Percentiles rank a stretch among this genome's conserved stretches.
These are phyloP conservation scores for Parasitella parasitica DNA, from an alignment of 371 early-diverging fungal species.

Conservation along the genomic window DNA sequence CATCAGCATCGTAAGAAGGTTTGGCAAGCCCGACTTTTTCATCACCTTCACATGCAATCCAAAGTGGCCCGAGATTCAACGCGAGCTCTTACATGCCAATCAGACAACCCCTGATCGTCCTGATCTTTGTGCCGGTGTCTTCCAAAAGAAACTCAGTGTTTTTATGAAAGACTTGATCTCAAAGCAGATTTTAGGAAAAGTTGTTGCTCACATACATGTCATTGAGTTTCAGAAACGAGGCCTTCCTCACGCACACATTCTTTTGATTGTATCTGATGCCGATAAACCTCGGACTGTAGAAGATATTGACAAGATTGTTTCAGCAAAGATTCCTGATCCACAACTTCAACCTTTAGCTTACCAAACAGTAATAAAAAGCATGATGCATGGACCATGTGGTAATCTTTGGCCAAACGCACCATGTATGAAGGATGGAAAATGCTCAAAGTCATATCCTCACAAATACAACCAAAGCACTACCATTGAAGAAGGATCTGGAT, in stretches of 20 bases:
- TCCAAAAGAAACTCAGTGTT: slow-evolving; percentile 20
- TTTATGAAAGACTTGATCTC: slow-evolving; percentile 22
- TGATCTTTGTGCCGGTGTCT: slow-evolving; percentile 22
- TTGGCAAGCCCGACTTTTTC: slow-evolving; percentile 39
- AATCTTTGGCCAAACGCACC: neutral
- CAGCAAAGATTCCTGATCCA: slow-evolving; percentile 32
- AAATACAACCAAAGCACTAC: neutral
- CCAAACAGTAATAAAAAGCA: slow-evolving; percentile 21
- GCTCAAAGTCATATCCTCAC: slow-evolving; percentile 2
- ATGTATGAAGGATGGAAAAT: neutral
- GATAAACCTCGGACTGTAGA: slow-evolving; percentile 19
- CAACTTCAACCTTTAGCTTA: slow-evolving; percentile 17
- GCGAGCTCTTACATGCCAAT: neutral
- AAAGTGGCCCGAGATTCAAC: slow-evolving; percentile 28
- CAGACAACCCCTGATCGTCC: slow-evolving; percentile 17
- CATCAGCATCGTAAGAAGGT: slow-evolving; percentile 17
- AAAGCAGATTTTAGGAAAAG: slow-evolving; percentile 19
- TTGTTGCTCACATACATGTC: slow-evolving; percentile 7
- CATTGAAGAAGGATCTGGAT: neutral
- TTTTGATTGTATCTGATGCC: slow-evolving; percentile 23
- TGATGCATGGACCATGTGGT: slow-evolving; percentile 44
- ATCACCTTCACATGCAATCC: slow-evolving; percentile 45
- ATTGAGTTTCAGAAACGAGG: slow-evolving; percentile 37
- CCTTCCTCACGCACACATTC: slow-evolving; percentile 33
- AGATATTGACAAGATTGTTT: slow-evolving; percentile 22